phyloP scores from a whole-genome alignment of 345 rosid species.

The Iberis pinnata region DNA sequence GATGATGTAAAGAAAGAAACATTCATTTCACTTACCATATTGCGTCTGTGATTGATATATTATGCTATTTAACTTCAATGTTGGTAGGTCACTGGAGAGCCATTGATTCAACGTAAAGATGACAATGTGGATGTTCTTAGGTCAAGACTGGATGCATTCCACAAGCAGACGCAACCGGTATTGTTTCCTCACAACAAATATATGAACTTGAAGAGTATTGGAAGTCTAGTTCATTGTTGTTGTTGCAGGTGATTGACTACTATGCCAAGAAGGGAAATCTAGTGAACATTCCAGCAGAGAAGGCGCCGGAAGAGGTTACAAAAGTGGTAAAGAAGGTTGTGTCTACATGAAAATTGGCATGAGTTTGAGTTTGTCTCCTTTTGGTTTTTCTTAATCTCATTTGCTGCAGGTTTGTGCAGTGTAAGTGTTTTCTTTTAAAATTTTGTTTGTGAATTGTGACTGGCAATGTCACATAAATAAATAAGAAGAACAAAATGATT shows the following conservation, averaged over 20 bases:
- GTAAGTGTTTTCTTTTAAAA: constrained; percentile 4
- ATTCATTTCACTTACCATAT: constrained; percentile 9
- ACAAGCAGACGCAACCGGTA: constrained; percentile 88
- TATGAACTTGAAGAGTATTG: background rate
- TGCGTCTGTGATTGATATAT: too few species aligned
- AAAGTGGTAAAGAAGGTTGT: constrained; percentile 67
- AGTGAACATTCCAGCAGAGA: constrained; percentile 74
- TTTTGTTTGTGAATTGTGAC: constrained; percentile 8
- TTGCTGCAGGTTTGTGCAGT: constrained; percentile 25
- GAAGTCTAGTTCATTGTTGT: constrained; percentile 3
- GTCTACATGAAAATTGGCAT: constrained; percentile 33
- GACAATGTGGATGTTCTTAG: constrained; percentile 84
- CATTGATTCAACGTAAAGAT: constrained; percentile 85
- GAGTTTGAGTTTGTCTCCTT: constrained; percentile 10
- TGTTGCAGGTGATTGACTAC: constrained; percentile 65
- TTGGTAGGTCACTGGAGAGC: constrained; percentile 76
- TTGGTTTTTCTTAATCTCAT: background rate
- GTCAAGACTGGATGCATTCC: constrained; percentile 83
- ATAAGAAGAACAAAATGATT: background rate
- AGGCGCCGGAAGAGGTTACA: constrained; percentile 68
- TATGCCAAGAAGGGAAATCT: constrained; percentile 62
- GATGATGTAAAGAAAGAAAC: constrained; percentile 67
- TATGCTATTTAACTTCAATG: constrained; percentile 7
- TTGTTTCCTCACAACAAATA: background rate
- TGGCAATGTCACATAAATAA: background rate